phyloP scores from a whole-genome alignment of 1,284 basidiomycete species.

The Farysia itapuensis region DNA sequence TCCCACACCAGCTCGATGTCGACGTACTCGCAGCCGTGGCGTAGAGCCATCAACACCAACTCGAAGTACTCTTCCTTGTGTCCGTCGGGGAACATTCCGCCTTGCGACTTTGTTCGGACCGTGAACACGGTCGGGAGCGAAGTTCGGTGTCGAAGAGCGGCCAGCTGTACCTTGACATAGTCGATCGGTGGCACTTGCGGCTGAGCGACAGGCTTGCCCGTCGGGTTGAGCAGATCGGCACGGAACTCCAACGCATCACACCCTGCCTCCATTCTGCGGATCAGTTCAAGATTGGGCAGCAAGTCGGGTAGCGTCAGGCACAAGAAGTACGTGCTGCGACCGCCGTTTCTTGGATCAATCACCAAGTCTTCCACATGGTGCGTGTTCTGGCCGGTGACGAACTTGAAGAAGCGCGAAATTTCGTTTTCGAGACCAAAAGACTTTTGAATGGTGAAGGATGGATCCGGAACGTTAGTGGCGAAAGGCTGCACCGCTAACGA shows the following conservation, averaged over 20 bases:
- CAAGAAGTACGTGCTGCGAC: conserved; percentile 76
- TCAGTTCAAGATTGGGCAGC: conserved; percentile 69
- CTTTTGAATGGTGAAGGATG: conserved; percentile 48
- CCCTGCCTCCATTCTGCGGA: conserved; percentile 77
- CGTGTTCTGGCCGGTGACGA: conserved; percentile 74
- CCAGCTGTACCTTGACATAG: conserved; percentile 81
- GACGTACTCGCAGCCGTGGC: conserved; percentile 85
- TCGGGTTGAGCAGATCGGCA: conserved; percentile 79
- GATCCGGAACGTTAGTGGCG: conserved; percentile 22
- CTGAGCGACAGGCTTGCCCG: conserved; percentile 57
- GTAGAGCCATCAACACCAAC: conserved; percentile 76
- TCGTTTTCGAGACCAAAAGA: conserved; percentile 54
- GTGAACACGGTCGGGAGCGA: conserved; percentile 88
- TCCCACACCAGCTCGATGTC: conserved; percentile 85
- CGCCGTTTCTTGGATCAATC: conserved; percentile 11
- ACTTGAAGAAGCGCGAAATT: conserved; percentile 77
- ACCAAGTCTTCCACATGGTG: conserved; percentile 69
- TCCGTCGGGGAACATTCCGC: conserved; percentile 85
- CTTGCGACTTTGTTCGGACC: conserved; percentile 82
- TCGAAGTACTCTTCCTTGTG: conserved; percentile 74
- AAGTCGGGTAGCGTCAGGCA: conserved; percentile 89
- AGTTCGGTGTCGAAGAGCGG: conserved; percentile 75
- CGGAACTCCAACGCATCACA: conserved; percentile 90
- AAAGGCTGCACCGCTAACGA: conserved; percentile 18
- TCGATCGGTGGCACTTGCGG: conserved; percentile 70